These are phyloP conservation scores for Salix caprea DNA, from an alignment of 345 rosid species.

Conservation along the genomic window DNA sequence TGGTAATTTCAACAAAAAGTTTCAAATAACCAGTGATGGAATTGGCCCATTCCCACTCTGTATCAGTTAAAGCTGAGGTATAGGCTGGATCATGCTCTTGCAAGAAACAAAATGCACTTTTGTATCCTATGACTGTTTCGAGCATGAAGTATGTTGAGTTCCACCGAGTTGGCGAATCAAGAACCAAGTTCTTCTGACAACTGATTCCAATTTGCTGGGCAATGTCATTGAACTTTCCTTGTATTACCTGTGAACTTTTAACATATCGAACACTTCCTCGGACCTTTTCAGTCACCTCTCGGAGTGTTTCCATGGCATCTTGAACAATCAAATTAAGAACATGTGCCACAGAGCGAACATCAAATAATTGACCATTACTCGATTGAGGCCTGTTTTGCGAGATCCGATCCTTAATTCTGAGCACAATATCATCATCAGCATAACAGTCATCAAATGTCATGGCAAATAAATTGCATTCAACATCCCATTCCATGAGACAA, in stretches of 20 bases:
- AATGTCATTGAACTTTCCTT: constrained; percentile 64
- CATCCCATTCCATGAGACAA: constrained; percentile 78
- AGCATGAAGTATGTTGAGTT: constrained; percentile 80
- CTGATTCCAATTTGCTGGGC: constrained; percentile 60
- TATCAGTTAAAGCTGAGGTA: constrained; percentile 51
- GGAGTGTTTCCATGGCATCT: constrained; percentile 61
- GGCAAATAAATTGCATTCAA: constrained; percentile 82
- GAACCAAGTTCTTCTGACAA: constrained; percentile 48
- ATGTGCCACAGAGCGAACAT: constrained; percentile 70
- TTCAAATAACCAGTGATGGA: constrained; percentile 56
- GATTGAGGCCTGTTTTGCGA: constrained; percentile 52
- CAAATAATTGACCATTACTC: constrained; percentile 62
- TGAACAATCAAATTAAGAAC: constrained; percentile 55
- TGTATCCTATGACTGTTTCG: constrained; percentile 66
- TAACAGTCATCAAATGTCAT: constrained; percentile 68
- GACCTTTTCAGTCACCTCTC: constrained; percentile 62
- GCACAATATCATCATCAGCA: constrained; percentile 59
- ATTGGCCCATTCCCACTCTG: constrained; percentile 79
- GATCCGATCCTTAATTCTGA: constrained; percentile 56
- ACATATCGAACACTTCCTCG: constrained; percentile 68
- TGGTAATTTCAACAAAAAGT: constrained; percentile 54
- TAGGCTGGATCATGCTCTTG: constrained; percentile 58
- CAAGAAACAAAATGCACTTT: constrained; percentile 51
- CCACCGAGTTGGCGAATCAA: constrained; percentile 60
- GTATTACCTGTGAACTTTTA: constrained; percentile 64